Percentiles rank a stretch among this genome's conserved stretches.
Conservation (phyloP, 257 asterid genomes). For the Nicotiana knightiana region DNA sequence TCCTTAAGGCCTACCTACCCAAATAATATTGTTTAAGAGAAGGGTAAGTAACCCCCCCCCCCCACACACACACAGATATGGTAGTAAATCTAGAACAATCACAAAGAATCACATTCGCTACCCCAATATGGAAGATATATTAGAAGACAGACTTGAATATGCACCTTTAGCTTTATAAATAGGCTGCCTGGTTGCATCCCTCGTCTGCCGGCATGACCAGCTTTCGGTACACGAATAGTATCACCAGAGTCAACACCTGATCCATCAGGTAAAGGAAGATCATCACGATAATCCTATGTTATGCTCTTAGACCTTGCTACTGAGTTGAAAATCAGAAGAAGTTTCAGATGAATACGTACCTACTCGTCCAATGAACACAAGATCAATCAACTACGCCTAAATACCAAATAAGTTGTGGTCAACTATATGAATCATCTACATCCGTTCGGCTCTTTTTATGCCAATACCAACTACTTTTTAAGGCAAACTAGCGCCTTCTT, state of each 20-base stretch:
- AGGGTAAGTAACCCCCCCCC: background rate
- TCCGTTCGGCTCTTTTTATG: background rate
- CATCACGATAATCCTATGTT: constrained; percentile 2
- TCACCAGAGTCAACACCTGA: constrained; percentile 86
- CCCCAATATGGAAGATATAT: background rate
- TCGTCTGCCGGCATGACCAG: constrained; percentile 74
- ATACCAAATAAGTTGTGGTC: background rate
- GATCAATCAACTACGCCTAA: background rate
- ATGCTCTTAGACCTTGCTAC: constrained; percentile 9
- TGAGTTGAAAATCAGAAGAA: background rate
- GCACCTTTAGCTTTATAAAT: constrained; percentile 67
- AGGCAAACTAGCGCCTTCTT: background rate
- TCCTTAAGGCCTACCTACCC: background rate
- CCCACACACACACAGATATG: no score
- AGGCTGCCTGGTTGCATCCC: constrained; percentile 67
- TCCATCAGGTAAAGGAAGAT: constrained; percentile 15
- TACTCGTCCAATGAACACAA: background rate
- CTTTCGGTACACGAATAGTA: constrained; percentile 68
- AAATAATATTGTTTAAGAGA: background rate
- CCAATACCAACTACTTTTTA: background rate
- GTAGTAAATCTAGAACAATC: no score
- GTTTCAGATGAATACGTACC: background rate
- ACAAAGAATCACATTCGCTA: background rate
- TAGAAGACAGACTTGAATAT: background rate
- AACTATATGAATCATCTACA: background rate